Evolutionary conservation across 1,284 basidiomycete genomes (phyloP).

Genomic region (Microbotryomycetes sp.): DNA sequence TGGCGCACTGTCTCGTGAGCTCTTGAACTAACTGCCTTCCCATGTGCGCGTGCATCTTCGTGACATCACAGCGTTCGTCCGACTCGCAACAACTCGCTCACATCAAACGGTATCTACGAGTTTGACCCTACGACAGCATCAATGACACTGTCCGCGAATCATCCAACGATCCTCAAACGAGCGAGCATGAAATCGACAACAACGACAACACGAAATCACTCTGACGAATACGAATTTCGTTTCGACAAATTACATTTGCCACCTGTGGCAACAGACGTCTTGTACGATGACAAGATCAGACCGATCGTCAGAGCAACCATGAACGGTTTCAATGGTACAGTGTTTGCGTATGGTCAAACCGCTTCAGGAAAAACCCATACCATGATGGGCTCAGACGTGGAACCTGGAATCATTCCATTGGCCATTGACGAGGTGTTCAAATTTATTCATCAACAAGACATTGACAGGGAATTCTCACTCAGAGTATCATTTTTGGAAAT

Average conservation of each 20-base stretch:
- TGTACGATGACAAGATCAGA: conserved; percentile 48
- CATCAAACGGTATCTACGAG: conserved; percentile 32
- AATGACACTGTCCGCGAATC: conserved; percentile 19
- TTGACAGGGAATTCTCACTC: conserved; percentile 45
- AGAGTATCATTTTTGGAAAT: conserved; percentile 55
- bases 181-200: conserved; percentile 15
- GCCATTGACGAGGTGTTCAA: conserved; percentile 52
- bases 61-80: conserved; percentile 16
- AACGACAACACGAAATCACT: conserved; percentile 7
- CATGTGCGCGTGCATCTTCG: not conserved
- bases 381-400: conserved; percentile 45
- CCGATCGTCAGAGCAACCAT: conserved; percentile 50
- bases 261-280: conserved; percentile 43
- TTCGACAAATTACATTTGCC: conserved; percentile 40
- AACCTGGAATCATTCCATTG: conserved; percentile 52
- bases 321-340: conserved; percentile 54
- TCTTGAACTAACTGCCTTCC: not conserved
- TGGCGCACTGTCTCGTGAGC: not conserved
- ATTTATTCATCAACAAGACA: conserved; percentile 44
- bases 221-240: conserved; percentile 30
- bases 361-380: conserved; percentile 49
- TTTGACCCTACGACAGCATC: conserved; percentile 4
- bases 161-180: conserved; percentile 34
- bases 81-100: not conserved
- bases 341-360: conserved; percentile 48